Conservation (phyloP, 2,329 filamentous ascomycete species). For the Fusarium algeriense region DNA sequence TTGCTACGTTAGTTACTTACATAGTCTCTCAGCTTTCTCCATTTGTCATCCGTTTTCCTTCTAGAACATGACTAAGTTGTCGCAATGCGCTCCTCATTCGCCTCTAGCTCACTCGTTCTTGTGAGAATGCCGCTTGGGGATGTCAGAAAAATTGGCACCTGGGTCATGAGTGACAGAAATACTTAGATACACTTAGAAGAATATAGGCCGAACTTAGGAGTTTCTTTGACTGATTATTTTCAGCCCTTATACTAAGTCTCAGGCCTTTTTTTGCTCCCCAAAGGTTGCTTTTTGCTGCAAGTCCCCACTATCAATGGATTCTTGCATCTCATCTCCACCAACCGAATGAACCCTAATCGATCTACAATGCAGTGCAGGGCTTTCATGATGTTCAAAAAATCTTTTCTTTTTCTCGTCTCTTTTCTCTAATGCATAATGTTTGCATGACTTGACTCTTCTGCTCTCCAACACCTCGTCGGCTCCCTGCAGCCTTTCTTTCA, state of each 20-base stretch:
- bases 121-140: constrained; percentile 6
- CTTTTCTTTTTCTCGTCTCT: neutral
- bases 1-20: neutral
- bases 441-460: neutral
- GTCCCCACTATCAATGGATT: constrained; percentile 2
- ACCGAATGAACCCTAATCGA: constrained; percentile 29
- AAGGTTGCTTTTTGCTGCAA: neutral
- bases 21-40: neutral
- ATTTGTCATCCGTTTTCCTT: constrained; percentile 41
- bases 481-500: constrained; percentile 22
- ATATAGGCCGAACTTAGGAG: too few relatives aligned
- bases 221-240: too few relatives aligned
- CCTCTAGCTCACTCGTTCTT: constrained; percentile 27
- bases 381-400: neutral
- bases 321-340: constrained; percentile 14
- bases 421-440: neutral
- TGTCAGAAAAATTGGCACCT: too few relatives aligned
- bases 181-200: too few relatives aligned
- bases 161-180: too few relatives aligned
- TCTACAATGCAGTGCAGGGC: constrained; percentile 39
- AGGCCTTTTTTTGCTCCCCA: too few relatives aligned
- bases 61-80: constrained; percentile 39
- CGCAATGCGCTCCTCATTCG: constrained; percentile 31
- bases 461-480: constrained; percentile 15
- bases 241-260: too few relatives aligned